phyloP scores from a whole-genome alignment of 768 basidiomycete species.

The Lactarius indigo region DNA sequence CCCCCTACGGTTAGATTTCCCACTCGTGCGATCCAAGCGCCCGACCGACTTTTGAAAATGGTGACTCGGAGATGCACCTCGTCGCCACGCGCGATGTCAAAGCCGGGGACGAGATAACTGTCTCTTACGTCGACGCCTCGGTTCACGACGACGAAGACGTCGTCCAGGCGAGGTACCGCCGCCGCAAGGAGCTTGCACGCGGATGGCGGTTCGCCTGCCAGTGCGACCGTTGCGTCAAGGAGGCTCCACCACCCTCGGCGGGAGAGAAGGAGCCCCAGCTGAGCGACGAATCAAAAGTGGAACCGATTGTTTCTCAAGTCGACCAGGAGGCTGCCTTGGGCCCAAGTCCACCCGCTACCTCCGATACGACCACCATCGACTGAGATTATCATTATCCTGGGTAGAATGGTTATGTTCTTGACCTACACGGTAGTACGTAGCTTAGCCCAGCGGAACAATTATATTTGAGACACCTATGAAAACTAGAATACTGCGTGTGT shows the following conservation, averaged over 20 bases:
- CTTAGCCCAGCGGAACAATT: conserved; percentile 16
- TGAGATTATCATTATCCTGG: background rate
- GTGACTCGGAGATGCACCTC: conserved; percentile 67
- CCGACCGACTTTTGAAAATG: conserved; percentile 58
- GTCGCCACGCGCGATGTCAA: conserved; percentile 64
- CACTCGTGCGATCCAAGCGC: conserved; percentile 76
- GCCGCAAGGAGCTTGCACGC: conserved; percentile 69
- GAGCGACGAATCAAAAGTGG: conserved; percentile 52
- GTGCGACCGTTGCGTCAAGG: conserved; percentile 61
- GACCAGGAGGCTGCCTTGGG: conserved; percentile 9
- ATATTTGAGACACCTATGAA: conserved; percentile 12
- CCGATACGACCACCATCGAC: conserved; percentile 17
- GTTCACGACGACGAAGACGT: conserved; percentile 51
- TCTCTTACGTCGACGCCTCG: conserved; percentile 71
- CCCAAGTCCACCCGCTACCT: conserved; percentile 19
- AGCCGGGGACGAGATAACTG: conserved; percentile 70
- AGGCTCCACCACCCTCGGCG: conserved; percentile 36
- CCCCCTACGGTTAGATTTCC: conserved; percentile 35
- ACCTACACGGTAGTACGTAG: conserved; percentile 7
- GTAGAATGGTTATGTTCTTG: background rate
- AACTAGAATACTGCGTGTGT: conserved; percentile 17
- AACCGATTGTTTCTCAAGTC: conserved; percentile 32
- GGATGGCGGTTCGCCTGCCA: conserved; percentile 81
- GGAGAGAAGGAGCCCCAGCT: conserved; percentile 31
- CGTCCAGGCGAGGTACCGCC: conserved; percentile 55